Evolutionary conservation across 1,139 yeast genomes (phyloP), one percentile per base, ranked within the genome.

Genomic region (Sugiyamaella neomexicana): DNA sequence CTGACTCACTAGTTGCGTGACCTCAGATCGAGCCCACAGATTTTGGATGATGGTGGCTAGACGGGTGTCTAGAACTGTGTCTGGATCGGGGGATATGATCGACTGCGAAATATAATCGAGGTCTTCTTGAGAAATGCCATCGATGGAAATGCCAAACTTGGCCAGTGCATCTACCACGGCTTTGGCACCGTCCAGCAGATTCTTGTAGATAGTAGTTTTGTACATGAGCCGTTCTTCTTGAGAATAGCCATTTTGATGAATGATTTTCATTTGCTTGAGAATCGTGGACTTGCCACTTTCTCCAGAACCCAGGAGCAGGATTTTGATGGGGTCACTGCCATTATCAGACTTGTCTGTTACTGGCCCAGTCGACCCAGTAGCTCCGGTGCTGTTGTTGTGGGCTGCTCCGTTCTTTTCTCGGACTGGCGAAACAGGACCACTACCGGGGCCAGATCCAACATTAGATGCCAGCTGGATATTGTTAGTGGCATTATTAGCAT

Each of bases 211-310:
- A 62, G 84, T 83, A 1, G 87, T 86, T 65, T 79, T 80, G 68
- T 83, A 84, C 65, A 83, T 86, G 58, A 75, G 72, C 52, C 81
- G 69, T 64, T 85, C 90, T 54, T 81, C 83, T 57, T 75, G 77
- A 3, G 84, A 70, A 66, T 82, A 85, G 3, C 90, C 90, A 62
- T 81, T 77, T 65, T 83, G 86, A 65, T 85, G 89, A 57, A 85
- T 76, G 55, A 85, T 85, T 65, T 85, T 85, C 82, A 85, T 85
- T 69, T 85, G 91, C 66, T 85, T 85, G 44, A 85, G 80, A 56
- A 85, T 82, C 23, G 91, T 85, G 10, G 89, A 82, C 66, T 85
- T 85, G 7, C 91, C 91, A 59, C 86, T 80, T 65, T 85, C 91
- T 3, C 91, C 91, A 0, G 89, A 82, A 5, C 90, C 91, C 54